Evolutionary conservation across 208 protist genomes (phyloP).

Genomic region (Hexamita inflata): DNA sequence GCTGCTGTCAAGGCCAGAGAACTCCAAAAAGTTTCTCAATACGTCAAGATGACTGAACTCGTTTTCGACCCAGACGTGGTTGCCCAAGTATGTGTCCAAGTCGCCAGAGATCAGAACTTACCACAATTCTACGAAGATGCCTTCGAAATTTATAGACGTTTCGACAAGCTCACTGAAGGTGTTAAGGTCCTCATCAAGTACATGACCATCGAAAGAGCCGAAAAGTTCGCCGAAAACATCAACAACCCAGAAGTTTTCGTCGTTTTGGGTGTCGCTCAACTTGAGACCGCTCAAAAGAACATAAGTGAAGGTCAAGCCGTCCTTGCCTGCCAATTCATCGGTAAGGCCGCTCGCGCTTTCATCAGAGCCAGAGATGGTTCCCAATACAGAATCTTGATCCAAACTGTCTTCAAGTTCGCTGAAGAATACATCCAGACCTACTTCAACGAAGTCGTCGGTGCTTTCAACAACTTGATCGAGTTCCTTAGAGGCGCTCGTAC

Average conservation of each 20-base stretch:
- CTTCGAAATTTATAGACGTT: conserved; percentile 87
- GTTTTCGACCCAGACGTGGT: conserved; percentile 87
- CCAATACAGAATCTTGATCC: neutral
- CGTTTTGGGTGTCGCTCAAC: conserved; percentile 75
- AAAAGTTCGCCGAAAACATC: conserved; percentile 73
- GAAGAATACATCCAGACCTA: conserved; percentile 53
- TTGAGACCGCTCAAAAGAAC: conserved; percentile 64
- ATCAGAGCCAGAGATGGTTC: neutral
- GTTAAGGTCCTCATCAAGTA: conserved; percentile 85
- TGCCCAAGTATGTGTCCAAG: conserved; percentile 92
- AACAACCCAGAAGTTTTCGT: conserved; percentile 74
- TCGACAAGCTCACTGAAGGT: conserved; percentile 78
- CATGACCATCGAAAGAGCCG: conserved; percentile 73
- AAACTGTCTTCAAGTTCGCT: conserved; percentile 54
- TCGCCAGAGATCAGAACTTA: conserved; percentile 78
- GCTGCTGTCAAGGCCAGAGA: conserved; percentile 82
- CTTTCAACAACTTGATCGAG: conserved; percentile 81
- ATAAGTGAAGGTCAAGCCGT: conserved; percentile 90
- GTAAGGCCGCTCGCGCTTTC: conserved; percentile 49
- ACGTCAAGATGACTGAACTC: conserved; percentile 68
- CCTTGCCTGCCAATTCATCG: conserved; percentile 78
- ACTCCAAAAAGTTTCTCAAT: conserved; percentile 31
- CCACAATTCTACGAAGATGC: conserved; percentile 86
- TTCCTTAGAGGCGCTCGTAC: conserved; percentile 91
- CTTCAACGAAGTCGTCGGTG: conserved; percentile 62